Evolutionary conservation across 1,139 yeast genomes (phyloP).

Genomic region (Lipomyces yarrowii): DNA sequence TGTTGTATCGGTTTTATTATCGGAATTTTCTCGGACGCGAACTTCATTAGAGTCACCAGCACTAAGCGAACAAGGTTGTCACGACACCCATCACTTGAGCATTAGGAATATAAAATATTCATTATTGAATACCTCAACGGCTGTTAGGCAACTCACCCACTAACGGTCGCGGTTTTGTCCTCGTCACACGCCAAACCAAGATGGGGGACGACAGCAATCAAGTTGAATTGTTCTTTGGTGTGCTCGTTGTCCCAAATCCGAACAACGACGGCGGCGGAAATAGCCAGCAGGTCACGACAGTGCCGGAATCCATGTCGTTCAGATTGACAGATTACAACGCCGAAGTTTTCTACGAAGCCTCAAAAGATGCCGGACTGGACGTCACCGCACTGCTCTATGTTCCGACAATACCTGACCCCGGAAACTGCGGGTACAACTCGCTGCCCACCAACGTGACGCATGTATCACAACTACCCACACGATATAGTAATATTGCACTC

Average conservation of each 20-base stretch:
- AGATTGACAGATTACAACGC: constrained; percentile 3
- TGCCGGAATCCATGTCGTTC: constrained; percentile 22
- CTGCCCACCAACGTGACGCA: constrained; percentile 24
- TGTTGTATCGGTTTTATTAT: neutral
- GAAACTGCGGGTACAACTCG: constrained; percentile 16
- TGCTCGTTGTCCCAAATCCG: constrained; percentile 26
- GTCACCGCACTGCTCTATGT: constrained; percentile 23
- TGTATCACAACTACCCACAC: constrained; percentile 21
- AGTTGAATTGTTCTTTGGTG: constrained; percentile 23
- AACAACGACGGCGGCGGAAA: neutral
- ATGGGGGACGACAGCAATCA: neutral
- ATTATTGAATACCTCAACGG: neutral
- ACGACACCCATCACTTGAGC: neutral
- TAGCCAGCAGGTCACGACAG: constrained; percentile 10
- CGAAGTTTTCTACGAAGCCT: constrained; percentile 13
- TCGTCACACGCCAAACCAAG: neutral
- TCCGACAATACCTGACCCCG: constrained; percentile 8
- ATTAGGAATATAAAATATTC: neutral
- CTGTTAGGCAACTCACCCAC: neutral
- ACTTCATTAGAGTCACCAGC: neutral
- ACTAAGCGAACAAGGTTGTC: neutral
- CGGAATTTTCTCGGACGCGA: neutral
- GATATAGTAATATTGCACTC: constrained; percentile 24
- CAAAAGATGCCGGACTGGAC: constrained; percentile 10
- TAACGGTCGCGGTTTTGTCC: neutral